phyloP scores from a whole-genome alignment of 1,284 basidiomycete species.

The Ceratorhiza oryzae-sativae region DNA sequence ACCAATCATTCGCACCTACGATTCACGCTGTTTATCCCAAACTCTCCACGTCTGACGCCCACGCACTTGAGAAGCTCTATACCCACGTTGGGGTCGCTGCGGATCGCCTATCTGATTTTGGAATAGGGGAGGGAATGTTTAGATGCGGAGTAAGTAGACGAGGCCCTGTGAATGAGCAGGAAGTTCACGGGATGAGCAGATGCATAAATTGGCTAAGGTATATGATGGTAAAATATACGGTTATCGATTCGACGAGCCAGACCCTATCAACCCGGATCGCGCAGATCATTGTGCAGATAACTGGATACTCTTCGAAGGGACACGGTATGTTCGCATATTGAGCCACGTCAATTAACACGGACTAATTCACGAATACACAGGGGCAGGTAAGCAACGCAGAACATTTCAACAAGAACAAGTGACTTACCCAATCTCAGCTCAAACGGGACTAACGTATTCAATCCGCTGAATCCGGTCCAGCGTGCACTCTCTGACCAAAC shows the following conservation, averaged over 20 bases:
- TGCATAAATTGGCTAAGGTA: neutral
- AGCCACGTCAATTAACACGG: neutral
- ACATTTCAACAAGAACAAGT: too few relatives aligned
- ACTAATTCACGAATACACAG: neutral
- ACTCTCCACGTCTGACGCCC: slow-evolving; percentile 16
- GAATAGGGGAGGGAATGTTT: slow-evolving; percentile 22
- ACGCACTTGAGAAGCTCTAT: slow-evolving; percentile 1
- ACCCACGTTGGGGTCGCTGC: slow-evolving; percentile 1
- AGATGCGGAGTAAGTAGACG: slow-evolving; percentile 14
- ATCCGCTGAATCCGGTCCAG: slow-evolving; percentile 20
- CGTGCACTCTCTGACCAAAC: slow-evolving; percentile 25
- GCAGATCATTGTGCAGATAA: slow-evolving; percentile 33
- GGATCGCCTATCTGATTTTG: neutral
- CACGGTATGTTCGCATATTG: slow-evolving; percentile 8
- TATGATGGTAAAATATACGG: slow-evolving; percentile 15
- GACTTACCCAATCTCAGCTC: neutral
- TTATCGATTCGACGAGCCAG: slow-evolving; percentile 32
- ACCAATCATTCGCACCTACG: neutral
- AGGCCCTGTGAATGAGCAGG: neutral
- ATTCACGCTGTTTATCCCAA: slow-evolving; percentile 12
- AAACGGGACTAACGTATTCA: slow-evolving; percentile 25
- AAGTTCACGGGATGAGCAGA: neutral
- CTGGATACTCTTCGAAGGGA: slow-evolving; percentile 31
- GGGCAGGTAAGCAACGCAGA: neutral
- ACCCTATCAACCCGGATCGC: slow-evolving; percentile 9